phyloP scores from a whole-genome alignment of 1,139 yeast species.

The Suhomyces panamericanus region DNA sequence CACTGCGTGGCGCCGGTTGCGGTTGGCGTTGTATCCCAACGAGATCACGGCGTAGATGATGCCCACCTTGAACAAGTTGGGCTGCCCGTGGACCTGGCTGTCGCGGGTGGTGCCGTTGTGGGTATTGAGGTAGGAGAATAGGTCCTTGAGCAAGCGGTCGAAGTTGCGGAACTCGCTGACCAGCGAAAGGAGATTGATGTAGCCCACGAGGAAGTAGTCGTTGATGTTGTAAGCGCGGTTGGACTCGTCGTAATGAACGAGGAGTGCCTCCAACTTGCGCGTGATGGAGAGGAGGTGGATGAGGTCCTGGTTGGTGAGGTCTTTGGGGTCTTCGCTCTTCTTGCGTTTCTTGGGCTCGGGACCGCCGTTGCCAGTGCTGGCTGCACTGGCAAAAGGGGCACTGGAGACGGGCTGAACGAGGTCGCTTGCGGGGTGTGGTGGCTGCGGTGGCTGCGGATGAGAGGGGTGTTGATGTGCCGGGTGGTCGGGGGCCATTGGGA shows the following conservation, averaged over 20 bases:
- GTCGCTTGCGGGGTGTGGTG: no score
- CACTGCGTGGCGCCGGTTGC: constrained; percentile 25
- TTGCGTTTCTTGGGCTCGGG: constrained; percentile 9
- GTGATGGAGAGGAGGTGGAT: constrained; percentile 37
- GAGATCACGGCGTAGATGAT: constrained; percentile 19
- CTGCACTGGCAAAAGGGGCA: not conserved
- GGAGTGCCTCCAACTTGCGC: constrained; percentile 29
- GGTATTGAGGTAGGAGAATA: constrained; percentile 29
- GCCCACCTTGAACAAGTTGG: constrained; percentile 19
- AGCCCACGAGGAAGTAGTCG: constrained; percentile 38
- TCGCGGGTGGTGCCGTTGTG: constrained; percentile 12
- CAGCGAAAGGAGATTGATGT: constrained; percentile 23
- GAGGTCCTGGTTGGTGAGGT: constrained; percentile 23
- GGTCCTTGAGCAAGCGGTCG: constrained; percentile 27
- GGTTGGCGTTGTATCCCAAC: constrained; percentile 17
- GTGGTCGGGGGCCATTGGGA: no score
- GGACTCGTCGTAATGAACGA: constrained; percentile 21
- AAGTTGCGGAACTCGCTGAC: constrained; percentile 21
- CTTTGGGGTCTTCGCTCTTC: constrained; percentile 11
- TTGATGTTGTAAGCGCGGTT: constrained; percentile 19
- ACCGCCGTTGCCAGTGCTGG: not conserved
- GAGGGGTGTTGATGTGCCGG: not conserved
- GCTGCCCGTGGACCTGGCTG: constrained; percentile 6
- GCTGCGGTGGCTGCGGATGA: not conserved
- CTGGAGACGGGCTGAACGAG: not conserved